phyloP scores from a whole-genome alignment of 768 basidiomycete genomes.

The Suillus bovinus region DNA sequence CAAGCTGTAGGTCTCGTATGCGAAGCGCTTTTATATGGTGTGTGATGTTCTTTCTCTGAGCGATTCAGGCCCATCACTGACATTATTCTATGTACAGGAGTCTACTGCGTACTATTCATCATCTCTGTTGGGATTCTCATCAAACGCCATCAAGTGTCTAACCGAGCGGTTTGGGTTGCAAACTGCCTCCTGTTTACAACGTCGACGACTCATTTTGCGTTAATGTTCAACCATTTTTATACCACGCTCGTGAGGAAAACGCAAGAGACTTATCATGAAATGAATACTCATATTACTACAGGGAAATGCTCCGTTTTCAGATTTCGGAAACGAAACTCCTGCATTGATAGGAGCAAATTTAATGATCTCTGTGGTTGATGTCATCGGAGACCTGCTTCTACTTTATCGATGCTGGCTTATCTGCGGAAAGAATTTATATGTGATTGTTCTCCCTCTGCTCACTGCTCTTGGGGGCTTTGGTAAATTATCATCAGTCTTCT shows the following conservation, averaged over 20 bases:
- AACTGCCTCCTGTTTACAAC: constrained; percentile 20
- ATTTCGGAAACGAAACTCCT: constrained; percentile 22
- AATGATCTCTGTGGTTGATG: constrained; percentile 26
- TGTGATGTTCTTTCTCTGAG: neutral
- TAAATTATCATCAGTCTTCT: constrained; percentile 12
- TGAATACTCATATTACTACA: constrained; percentile 5
- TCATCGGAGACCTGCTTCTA: constrained; percentile 26
- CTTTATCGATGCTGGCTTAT: constrained; percentile 36
- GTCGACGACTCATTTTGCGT: constrained; percentile 17
- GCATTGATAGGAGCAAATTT: constrained; percentile 24
- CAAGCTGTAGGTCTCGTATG: constrained; percentile 22
- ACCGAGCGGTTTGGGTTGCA: constrained; percentile 11
- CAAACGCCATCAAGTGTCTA: constrained; percentile 5
- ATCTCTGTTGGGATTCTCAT: constrained; percentile 16
- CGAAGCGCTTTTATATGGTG: constrained; percentile 29
- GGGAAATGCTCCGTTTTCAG: constrained; percentile 16
- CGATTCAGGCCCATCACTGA: neutral
- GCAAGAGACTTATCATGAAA: neutral
- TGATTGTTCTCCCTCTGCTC: constrained; percentile 31
- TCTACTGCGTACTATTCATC: constrained; percentile 19
- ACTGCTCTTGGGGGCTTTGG: constrained; percentile 28
- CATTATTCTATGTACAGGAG: constrained; percentile 6
- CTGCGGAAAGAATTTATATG: constrained; percentile 28
- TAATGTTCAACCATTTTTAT: constrained; percentile 27
- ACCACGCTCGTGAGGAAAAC: constrained; percentile 20